Base-by-base conservation (phyloP, 495 filamentous ascomycete genomes). In the Podospora pseudoanserina region DNA sequence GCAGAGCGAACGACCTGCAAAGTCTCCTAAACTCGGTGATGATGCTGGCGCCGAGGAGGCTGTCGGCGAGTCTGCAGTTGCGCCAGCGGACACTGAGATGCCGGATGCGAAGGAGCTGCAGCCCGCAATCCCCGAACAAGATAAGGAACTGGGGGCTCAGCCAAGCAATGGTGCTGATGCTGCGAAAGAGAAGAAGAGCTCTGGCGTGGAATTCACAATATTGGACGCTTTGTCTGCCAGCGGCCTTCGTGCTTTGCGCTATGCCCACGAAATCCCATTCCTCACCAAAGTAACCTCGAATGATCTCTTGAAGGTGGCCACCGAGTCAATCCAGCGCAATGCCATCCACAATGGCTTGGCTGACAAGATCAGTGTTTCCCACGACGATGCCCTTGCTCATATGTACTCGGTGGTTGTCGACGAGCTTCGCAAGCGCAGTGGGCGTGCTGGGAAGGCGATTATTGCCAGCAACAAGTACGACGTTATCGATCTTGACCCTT, bases 401-500 rank as follows among this genome's bases (percentile, higher is more conserved):
- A 97, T 99, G 96, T 96, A 97, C 74, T 80, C 79, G 49, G 72
- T 88, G 16, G 74, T 86, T n/a, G 78, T 79, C 18, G 72, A 81
- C 19, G 77, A 81, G 57, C 76, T 77, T 32, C 73, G 79, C 2
- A 76, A 74, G 20, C 18, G 39, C 20, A 72, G 65, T 20, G 74
- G 78, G 5, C 23, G 67, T 13, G 67, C 70, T 5, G 70, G 74
- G 57, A 74, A 71, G 30, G 23, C 55, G 23, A 68, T 71, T 27
- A 71, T 63, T 65, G 73, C 73, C 60, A 76, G 72, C 27, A 77
- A 78, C 30, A 88, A 84, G 70, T 98, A 96, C 79, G 89, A 98
- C 72, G 92, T 97, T 39, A 96, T 99, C 68, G 95, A 99, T 75
- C 86, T 99, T 20, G 95, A 99, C 76, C 95, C 95, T 0, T 99